Evolutionary conservation across 371 early-diverging fungal species (phyloP).

Genomic region (Lichtheimia ornata): DNA sequence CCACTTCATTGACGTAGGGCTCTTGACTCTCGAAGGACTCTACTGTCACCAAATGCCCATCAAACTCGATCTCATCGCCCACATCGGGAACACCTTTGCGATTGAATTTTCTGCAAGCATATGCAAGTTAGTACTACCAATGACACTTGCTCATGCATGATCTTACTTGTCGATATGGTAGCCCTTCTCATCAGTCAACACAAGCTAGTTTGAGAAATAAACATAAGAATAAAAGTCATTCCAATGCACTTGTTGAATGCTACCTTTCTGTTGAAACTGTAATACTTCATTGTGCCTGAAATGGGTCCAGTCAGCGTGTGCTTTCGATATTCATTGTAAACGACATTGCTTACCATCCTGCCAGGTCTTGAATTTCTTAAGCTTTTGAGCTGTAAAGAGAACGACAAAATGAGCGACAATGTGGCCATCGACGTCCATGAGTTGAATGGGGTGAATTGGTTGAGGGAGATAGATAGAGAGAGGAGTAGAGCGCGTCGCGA

Average conservation of each 20-base stretch:
- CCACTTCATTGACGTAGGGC: background rate
- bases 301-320: background rate
- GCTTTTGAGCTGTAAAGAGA: slow-evolving; percentile 61
- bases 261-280: slow-evolving; percentile 48
- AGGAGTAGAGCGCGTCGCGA: background rate
- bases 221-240: background rate
- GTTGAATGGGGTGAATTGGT: background rate
- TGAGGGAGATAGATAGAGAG: background rate
- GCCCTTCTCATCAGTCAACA: slow-evolving; percentile 48
- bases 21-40: slow-evolving; percentile 32
- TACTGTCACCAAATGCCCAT: slow-evolving; percentile 56
- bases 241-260: background rate
- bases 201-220: slow-evolving; percentile 25
- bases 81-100: slow-evolving; percentile 37
- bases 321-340: background rate
- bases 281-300: slow-evolving; percentile 46
- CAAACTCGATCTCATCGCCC: slow-evolving; percentile 68
- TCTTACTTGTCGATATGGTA: slow-evolving; percentile 47
- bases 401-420: slow-evolving; percentile 17
- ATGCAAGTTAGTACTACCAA: background rate
- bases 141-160: background rate
- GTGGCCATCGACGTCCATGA: background rate
- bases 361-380: slow-evolving; percentile 66
- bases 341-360: slow-evolving; percentile 51
- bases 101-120: slow-evolving; percentile 39